Evolutionary conservation across 352 stramenopile species (phyloP), one percentile per base, ranked within the genome.

Genomic region (Phytophthora uliginosa): DNA sequence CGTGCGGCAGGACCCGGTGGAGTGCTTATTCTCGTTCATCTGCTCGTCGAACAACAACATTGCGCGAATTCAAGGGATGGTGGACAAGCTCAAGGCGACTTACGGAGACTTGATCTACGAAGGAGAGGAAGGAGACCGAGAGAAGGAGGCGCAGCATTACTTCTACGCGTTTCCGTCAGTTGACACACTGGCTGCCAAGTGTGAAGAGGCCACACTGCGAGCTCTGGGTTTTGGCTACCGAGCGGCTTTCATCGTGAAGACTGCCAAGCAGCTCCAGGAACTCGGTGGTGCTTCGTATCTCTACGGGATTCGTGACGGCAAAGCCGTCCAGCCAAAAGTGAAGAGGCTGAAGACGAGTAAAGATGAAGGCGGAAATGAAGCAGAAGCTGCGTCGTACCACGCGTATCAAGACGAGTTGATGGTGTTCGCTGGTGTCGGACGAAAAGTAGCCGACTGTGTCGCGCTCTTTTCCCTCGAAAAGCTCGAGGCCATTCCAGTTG

Each of bases 21-120:
- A 99, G 81, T 99, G 97, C 79, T 83, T 99, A 28, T 95, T 99
- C 66, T 98, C 92, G 36, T 99, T 99, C 83, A 99, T 99, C 52
- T 99, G 97, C 79, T 99, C 92, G 20, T 98, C 91, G 61, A 99
- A 99, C 84, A 99, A 99, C 84, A 99, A 99, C 79, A 99, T 99
- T 77, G 75, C 89, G 47, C 82, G 98, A 33, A 99, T 99, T 73
- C 92, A 92, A 40, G 86, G 94, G 34, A 99, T 99, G 90, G 76
- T 99, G 18, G 79, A 92, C 53, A 89, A 90, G 31, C 90, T 99
- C 63, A 83, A 96, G 55, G 63, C 76, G 40, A 85, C 79, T 22
- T 99, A 98, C 83, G 97, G 97, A 12, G 81, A 81, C 58, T 83
- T 81, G 18, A 57, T 98, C 59, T 85, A 71, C 58, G 42, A 57